Evolutionary conservation across 257 asterid species (phyloP).

Genomic region (Buddleja alternifolia): DNA sequence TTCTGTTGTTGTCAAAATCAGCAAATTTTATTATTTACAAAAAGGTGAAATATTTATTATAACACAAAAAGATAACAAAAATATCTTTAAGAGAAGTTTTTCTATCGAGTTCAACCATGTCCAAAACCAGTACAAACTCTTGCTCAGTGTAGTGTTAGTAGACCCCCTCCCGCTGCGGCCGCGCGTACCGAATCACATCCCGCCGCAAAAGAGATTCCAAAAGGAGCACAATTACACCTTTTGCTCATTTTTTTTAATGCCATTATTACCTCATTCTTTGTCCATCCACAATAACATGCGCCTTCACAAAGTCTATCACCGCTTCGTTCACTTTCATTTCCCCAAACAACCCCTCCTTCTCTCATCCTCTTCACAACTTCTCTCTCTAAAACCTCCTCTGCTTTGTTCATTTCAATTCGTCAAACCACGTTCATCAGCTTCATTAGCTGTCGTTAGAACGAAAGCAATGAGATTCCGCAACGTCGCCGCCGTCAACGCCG

Average conservation of each 20-base stretch:
- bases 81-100: neutral
- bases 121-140: constrained; percentile 2
- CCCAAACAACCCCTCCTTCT: constrained; percentile 42
- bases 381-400: constrained; percentile 37
- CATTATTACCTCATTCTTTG: constrained; percentile 30
- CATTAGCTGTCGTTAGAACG: constrained; percentile 25
- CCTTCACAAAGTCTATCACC: constrained; percentile 63
- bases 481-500: constrained; percentile 48
- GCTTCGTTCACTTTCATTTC: constrained; percentile 45
- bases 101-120: neutral
- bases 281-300: constrained; percentile 48
- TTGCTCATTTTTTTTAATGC: constrained; percentile 29
- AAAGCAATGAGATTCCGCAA: constrained; percentile 46
- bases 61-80: neutral
- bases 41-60: neutral
- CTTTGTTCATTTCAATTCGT: constrained; percentile 28
- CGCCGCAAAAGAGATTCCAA: constrained; percentile 38
- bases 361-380: constrained; percentile 34
- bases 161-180: constrained; percentile 24
- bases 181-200: constrained; percentile 42
- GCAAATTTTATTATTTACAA: neutral
- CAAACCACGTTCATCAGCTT: constrained; percentile 30
- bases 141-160: neutral
- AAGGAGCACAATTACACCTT: constrained; percentile 16
- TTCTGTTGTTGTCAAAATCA: neutral